A percentile compares a stretch with the other conserved stretches of the same genome.
phyloP scores from a whole-genome alignment of 805 yeast species.

The Tetrapisispora iriomotensis region DNA sequence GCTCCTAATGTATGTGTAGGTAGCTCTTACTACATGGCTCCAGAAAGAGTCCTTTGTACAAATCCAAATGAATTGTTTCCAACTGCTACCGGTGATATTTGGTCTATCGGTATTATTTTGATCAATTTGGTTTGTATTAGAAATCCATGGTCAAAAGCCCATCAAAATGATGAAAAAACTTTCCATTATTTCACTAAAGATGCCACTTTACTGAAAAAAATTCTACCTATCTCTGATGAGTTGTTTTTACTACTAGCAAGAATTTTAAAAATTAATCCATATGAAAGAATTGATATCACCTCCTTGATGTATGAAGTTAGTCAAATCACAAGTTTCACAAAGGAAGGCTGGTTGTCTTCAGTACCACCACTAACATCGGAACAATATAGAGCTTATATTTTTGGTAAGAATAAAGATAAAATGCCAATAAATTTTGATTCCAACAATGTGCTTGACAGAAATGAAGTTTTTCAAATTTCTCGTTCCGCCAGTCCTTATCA shows the following conservation, averaged over 20 bases:
- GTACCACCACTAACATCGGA: conserved; percentile 11
- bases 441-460: too few relatives aligned
- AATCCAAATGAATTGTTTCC: conserved; percentile 31
- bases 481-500: conserved; percentile 1
- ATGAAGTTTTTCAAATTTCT: too few relatives aligned
- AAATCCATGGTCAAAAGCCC: conserved; percentile 87
- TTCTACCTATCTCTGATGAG: conserved; percentile 64
- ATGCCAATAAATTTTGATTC: too few relatives aligned
- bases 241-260: conserved; percentile 41
- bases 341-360: conserved; percentile 17
- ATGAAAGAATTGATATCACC: conserved; percentile 22
- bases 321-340: conserved; percentile 18
- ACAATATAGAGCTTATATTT: conserved; percentile 2
- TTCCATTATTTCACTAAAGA: conserved; percentile 54
- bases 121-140: conserved; percentile 74
- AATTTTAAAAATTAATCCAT: conserved; percentile 29
- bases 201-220: conserved; percentile 46
- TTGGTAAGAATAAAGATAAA: background rate
- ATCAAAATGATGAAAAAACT: conserved; percentile 48
- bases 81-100: conserved; percentile 70
- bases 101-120: conserved; percentile 78
- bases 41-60: conserved; percentile 47
- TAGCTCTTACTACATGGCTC: conserved; percentile 86
- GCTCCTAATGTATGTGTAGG: conserved; percentile 77
- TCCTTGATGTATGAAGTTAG: conserved; percentile 17